A percentile compares a stretch with the other conserved stretches of the same genome.
Conservation (phyloP, 768 basidiomycete species). For the Hypholoma sublateritium region DNA sequence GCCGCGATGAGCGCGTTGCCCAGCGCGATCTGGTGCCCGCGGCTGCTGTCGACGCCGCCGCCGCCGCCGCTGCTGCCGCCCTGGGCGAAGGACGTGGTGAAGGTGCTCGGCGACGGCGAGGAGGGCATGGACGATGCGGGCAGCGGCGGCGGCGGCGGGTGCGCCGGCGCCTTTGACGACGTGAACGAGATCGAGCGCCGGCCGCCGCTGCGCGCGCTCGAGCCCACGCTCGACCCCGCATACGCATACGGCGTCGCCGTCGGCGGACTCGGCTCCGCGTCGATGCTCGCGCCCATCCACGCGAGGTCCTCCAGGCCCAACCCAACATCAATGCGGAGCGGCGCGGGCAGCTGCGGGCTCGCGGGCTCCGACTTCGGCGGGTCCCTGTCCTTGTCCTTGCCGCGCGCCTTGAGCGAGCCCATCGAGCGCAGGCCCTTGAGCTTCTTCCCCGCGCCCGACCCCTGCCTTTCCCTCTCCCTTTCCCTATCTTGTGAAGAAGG, state of each 20-base stretch:
- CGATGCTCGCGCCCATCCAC: slow-evolving; percentile 41
- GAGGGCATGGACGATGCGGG: slow-evolving; percentile 39
- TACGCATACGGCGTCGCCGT: slow-evolving; percentile 36
- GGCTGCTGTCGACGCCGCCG: slow-evolving; percentile 13
- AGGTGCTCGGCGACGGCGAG: slow-evolving; percentile 50
- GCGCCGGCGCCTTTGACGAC: slow-evolving; percentile 37
- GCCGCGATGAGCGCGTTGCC: slow-evolving; percentile 91
- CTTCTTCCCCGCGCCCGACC: slow-evolving; percentile 40
- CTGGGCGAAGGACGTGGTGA: slow-evolving; percentile 34
- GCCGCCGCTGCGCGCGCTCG: slow-evolving; percentile 49
- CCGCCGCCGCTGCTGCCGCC: slow-evolving; percentile 4
- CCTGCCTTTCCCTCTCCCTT: slow-evolving; percentile 21
- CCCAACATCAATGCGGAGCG: slow-evolving; percentile 53
- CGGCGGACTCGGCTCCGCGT: slow-evolving; percentile 13
- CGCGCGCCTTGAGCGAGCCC: slow-evolving; percentile 68
- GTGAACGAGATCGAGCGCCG: slow-evolving; percentile 75
- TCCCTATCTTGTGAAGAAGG: too few species aligned
- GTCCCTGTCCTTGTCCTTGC: slow-evolving; percentile 26
- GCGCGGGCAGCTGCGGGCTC: slow-evolving; percentile 54
- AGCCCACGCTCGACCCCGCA: slow-evolving; percentile 24
- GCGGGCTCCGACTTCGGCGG: slow-evolving; percentile 35
- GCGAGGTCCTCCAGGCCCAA: slow-evolving; percentile 55
- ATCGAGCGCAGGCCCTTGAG: slow-evolving; percentile 79
- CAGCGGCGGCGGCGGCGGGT: too few species aligned
- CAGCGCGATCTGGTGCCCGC: slow-evolving; percentile 68